These are phyloP conservation scores for Suhomyces sp. DNA, from an alignment of 805 yeast genomes.

Conservation along the genomic window DNA sequence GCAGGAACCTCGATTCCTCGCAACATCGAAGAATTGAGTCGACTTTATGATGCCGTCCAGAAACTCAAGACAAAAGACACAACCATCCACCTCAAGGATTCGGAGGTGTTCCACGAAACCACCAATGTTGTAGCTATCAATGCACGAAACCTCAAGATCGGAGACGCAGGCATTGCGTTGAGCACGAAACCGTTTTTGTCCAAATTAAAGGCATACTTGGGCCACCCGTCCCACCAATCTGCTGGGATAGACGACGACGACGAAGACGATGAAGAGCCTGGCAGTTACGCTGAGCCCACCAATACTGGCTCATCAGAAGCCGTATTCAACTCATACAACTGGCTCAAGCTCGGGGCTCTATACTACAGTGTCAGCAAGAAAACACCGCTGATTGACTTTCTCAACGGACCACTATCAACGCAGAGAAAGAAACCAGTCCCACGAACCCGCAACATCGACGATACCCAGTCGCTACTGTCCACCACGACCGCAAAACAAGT, in stretches of 20 bases:
- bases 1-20: conserved; percentile 50
- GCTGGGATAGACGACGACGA: conserved; percentile 10
- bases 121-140: conserved; percentile 64
- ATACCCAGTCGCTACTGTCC: conserved; percentile 32
- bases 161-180: conserved; percentile 50
- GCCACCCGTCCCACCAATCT: not conserved
- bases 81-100: conserved; percentile 47
- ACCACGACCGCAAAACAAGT: conserved; percentile 56
- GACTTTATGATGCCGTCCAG: conserved; percentile 43
- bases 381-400: conserved; percentile 54
- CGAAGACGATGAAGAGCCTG: conserved; percentile 10
- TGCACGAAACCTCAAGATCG: conserved; percentile 58
- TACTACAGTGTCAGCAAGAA: conserved; percentile 45
- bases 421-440: conserved; percentile 47
- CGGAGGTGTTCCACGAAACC: conserved; percentile 59
- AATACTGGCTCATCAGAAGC: conserved; percentile 11
- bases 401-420: conserved; percentile 68
- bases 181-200: conserved; percentile 46
- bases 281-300: conserved; percentile 6
- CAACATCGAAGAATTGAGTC: conserved; percentile 46
- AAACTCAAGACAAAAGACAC: conserved; percentile 33
- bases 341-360: conserved; percentile 58
- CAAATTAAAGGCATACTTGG: conserved; percentile 32
- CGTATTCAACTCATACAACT: conserved; percentile 48
- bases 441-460: conserved; percentile 37